Evolutionary conservation across 345 rosid genomes (phyloP).

Genomic region (Camelina laxa): DNA sequence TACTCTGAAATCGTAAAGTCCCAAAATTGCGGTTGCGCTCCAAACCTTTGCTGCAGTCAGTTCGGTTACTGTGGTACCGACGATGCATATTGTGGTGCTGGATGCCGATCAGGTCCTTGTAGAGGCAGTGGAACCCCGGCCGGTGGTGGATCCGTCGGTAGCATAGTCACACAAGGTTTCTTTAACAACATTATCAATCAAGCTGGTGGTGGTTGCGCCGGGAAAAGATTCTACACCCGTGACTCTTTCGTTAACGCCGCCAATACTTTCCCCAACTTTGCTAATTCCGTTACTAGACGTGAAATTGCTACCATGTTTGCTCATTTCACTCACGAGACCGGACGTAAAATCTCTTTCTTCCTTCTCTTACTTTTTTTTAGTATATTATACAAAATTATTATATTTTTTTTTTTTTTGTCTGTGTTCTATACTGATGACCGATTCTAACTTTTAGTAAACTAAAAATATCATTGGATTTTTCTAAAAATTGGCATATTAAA

Average conservation of each 20-base stretch:
- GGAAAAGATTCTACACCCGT: slow-evolving; percentile 56
- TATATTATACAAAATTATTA: background rate
- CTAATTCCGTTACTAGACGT: slow-evolving; percentile 42
- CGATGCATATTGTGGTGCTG: slow-evolving; percentile 48
- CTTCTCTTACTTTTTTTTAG: background rate
- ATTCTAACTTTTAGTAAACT: background rate
- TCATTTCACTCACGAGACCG: slow-evolving; percentile 58
- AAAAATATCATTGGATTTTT: background rate
- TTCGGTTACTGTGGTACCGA: slow-evolving; percentile 52
- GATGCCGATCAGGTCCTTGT: slow-evolving; percentile 63
- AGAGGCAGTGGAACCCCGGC: slow-evolving; percentile 4
- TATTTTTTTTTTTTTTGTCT: background rate
- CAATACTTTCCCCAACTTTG: slow-evolving; percentile 38
- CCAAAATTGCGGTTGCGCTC: slow-evolving; percentile 63
- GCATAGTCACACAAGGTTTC: slow-evolving; percentile 50
- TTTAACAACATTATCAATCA: slow-evolving; percentile 50
- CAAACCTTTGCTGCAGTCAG: slow-evolving; percentile 55
- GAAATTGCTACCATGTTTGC: slow-evolving; percentile 63
- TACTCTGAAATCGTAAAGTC: slow-evolving; percentile 38
- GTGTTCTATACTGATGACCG: background rate
- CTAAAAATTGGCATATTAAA: background rate
- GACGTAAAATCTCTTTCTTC: slow-evolving; percentile 45
- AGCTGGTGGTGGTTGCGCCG: slow-evolving; percentile 46
- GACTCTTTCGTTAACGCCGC: slow-evolving; percentile 44
- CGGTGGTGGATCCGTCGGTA: slow-evolving; percentile 45